Base-by-base conservation (phyloP, 768 basidiomycete genomes). In the Leccinum subtestaceum region DNA sequence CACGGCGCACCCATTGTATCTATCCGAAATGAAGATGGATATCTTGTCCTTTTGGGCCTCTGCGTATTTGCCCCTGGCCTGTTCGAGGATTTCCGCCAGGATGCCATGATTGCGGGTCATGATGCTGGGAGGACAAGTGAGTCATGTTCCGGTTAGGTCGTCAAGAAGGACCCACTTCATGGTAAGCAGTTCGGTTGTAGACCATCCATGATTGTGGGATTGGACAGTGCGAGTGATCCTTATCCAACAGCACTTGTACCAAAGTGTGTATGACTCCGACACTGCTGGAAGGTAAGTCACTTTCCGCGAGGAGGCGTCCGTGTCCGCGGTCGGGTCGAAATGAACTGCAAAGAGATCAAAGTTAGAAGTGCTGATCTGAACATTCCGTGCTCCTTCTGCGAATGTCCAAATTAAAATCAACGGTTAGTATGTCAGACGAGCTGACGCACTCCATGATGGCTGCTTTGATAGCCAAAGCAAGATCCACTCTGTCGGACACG, bases 381-480 rank as follows among this genome's bases (percentile, higher is more conserved):
- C 75, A 57, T 80, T 77, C 8, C 85, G 80, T 7, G 82, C 79
- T 38, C 71, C 72, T 52, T 69, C 69, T 71, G 59, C 54, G 36
- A 49, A 36, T 40, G 34, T 5, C 46, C 1, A 17, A 7, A 40
- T 62, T n/a, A 57, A 40, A 23, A 40, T 45, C 34, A 51, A 27
- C 12, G 32, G 4, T 17, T 54, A 8, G 36, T 3, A 47, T 34
- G 23, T 25, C 19, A 5, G 19, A 19, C n/a, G 27, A 19, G 9
- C 13, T 9, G 50, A 72, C 83, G 65, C 60, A 81, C 79, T 72
- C 85, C 85, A 89, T n/a, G 80, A 74, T 19, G 84, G 79, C 45
- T 84, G 83, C 53, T 78, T 77, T 4, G 85, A 83, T 0, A 90
- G 70, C 88, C 88, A 91, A 43, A 79, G 72, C 79, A 88, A 80